Evolutionary conservation across 768 basidiomycete species (phyloP), one percentile per base, ranked within the genome.

Genomic region (Russula olivacea): DNA sequence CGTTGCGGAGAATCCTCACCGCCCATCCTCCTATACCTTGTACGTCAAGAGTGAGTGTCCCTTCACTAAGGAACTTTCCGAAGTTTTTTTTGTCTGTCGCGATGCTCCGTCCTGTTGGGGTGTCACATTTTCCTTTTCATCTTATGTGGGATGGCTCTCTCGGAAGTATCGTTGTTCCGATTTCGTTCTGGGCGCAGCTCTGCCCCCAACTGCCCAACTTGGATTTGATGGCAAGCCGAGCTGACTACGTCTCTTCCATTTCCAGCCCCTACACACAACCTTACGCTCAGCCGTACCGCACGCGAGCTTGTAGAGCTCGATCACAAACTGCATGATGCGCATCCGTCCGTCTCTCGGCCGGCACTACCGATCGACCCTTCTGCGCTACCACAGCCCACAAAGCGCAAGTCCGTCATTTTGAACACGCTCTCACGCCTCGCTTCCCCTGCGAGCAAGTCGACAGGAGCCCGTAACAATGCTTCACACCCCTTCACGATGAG

Each of bases 41-140:
- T 93, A 93, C 79, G 84, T 93, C 76, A 93, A 92, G 82, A 93
- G 91, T 93, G 75, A 79, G 89, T 83, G 19, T 54, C 58, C 21
- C 1, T 55, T 50, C 19, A 36, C 40, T 25, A 40, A 25, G 30
- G 23, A 62, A 57, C 21, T 57, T 48, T 36, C 28, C 40, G 49
- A 40, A 30, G 69, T 61, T 19, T 21, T 52, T 58, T 53, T 55
- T 40, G 6, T 6, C 65, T 68, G 30, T 61, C 55, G 34, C 21
- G 14, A 55, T 49, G 38, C 50, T 21, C 54, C 38, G 51, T 58
- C 55, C 34, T 50, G 57, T 34, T 34, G 32, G 41, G 49, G 55
- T 14, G 47, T 50, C 61, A 60, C 38, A 21, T 34, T 41, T 43
- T 32, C 53, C 43, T 66, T 60, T 66, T 68, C 68, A 65, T 54